A percentile compares a stretch with the other conserved stretches of the same genome.
Evolutionary conservation across 2,329 filamentous ascomycete genomes (phyloP).

Genomic region (Colletotrichum tanaceti): DNA sequence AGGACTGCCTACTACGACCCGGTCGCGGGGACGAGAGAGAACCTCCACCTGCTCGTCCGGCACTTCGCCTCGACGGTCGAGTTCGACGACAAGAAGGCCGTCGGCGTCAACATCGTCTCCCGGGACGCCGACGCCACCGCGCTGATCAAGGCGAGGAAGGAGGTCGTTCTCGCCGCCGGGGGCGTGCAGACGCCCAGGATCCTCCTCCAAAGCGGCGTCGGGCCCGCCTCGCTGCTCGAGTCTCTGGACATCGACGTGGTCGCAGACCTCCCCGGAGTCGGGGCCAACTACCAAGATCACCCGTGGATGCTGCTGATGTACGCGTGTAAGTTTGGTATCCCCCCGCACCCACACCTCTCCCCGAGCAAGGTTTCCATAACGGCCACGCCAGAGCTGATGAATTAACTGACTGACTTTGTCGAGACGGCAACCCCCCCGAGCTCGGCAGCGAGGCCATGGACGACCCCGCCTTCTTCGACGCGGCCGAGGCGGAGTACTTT

Average conservation of each 20-base stretch:
- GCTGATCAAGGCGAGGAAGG: conserved; percentile 45
- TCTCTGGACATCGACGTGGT: conserved; percentile 51
- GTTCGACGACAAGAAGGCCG: conserved; percentile 43
- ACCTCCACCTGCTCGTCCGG: conserved; percentile 53
- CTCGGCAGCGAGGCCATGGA: conserved; percentile 44
- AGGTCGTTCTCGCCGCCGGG: conserved; percentile 57
- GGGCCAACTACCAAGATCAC: conserved; percentile 39
- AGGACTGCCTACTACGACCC: conserved; percentile 48
- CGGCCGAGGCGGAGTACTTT: conserved; percentile 49
- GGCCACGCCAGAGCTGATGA: no score
- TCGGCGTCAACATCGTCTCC: conserved; percentile 51
- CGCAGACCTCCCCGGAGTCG: conserved; percentile 37
- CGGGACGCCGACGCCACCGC: conserved; percentile 3
- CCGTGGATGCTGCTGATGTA: conserved; percentile 30
- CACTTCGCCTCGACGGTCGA: conserved; percentile 47
- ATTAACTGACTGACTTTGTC: background rate
- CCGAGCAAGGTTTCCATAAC: background rate
- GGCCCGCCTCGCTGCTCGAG: conserved; percentile 51
- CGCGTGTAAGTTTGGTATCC: no score
- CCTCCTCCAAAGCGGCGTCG: conserved; percentile 62
- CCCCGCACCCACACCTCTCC: no score
- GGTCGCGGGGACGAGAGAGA: conserved; percentile 49
- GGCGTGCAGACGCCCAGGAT: conserved; percentile 56
- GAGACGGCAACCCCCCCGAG: conserved; percentile 31
- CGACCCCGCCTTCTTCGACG: conserved; percentile 50